Base-by-base conservation (phyloP, 352 stramenopile genomes). In the Phytophthora ohioensis region DNA sequence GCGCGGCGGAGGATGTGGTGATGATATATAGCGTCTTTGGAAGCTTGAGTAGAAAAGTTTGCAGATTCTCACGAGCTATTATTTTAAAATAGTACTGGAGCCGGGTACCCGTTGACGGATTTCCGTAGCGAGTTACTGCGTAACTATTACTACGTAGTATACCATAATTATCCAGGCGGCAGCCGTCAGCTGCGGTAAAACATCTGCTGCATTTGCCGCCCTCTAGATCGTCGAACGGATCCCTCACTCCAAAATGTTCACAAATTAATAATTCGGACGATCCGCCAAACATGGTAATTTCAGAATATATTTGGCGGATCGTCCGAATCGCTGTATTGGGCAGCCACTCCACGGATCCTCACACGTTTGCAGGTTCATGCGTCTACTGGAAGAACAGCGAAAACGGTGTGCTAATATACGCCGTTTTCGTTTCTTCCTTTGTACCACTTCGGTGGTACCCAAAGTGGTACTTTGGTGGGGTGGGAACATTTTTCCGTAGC, bases 361-460 rank as follows among this genome's bases (percentile, higher is more conserved):
- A 27, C 21, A 27, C 21, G 21, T 27, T 27, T 27, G 21, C 21
- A 27, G 21, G 21, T 27, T 27, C 21, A 27, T 27, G 21, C 21
- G 21, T 27, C 21, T 2, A 27, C 21, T 27, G 21, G 21, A 27
- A 27, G 21, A 27, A 27, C 21, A 27, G 21, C 21, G 21, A 27
- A 27, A 27, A 27, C 21, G 21, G 21, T 27, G 21, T 27, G 21
- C n/a, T 30, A 49, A 32, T 53, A 53, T 53, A 53, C 46, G 2
- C 46, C 46, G 46, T 8, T 53, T 53, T 53, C 27, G 46, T 11
- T 3, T 32, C 5, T 1, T 7, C 13, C 21, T 27, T 27, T 10
- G 49, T 56, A 56, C 32, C 32, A 15, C 13, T 32, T 56, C 10
- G 11, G 21, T 39, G 38, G 53, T 59, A 48, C 53, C 15, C 38